Base-by-base conservation (phyloP, 257 asterid species). In the Solanum bulbocastanum region DNA sequence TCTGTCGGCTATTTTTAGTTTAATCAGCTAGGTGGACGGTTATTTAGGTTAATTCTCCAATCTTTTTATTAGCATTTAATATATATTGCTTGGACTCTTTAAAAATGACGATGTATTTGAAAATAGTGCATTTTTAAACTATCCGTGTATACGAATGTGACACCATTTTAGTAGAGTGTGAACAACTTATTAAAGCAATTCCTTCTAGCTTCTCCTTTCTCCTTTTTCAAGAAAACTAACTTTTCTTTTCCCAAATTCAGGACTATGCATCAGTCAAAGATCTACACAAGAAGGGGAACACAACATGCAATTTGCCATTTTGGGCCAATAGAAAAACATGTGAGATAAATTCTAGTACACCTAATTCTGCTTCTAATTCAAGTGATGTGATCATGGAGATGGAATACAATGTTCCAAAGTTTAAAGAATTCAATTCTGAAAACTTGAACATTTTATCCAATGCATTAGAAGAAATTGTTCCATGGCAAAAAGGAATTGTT, bases 381-480 rank as follows among this genome's bases (percentile, higher is more conserved):
- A 81, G 85, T 81, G 85, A 81, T 46, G 39, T 81, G 65, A 46
- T 81, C 16, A 46, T 81, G 66, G 85, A 81, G 1, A 81, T 44
- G 68, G 85, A 81, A 0, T 42, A 12, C 16, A 14, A 6, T 81
- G 40, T 81, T 81, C 68, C 85, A 46, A 81, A 81, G 40, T 81
- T 46, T 1, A 81, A 81, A 18, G 85, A 91, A 36, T 90, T 88
- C 89, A 91, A 88, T 42, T 90, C 96, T 1, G 95, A 94, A 75
- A 94, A 94, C 78, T 74, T 95, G 35, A 95, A 93, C 22, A 90
- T 74, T 27, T 25, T 96, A 8, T 92, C 97, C 93, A 92, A 93
- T 74, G 97, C 94, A 35, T 84, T 96, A 83, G 96, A 94, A 91
- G 90, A 90, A 74, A 92, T 91, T 71, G 96, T 93, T 11, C 98